These are phyloP conservation scores for Aspergillus pseudonomiae DNA, from an alignment of 2,329 filamentous ascomycete species.

Conservation along the genomic window DNA sequence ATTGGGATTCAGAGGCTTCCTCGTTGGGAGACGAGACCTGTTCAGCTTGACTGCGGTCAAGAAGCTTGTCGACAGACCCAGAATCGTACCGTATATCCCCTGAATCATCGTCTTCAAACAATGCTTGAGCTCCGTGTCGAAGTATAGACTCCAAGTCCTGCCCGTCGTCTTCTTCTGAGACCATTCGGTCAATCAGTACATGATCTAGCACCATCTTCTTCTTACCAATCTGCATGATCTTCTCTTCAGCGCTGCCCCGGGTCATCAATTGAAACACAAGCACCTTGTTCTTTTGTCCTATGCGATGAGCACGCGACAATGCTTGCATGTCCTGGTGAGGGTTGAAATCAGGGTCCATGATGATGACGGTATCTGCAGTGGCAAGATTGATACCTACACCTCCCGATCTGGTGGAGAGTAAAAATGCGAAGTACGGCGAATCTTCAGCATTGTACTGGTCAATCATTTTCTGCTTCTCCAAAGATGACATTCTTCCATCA, in stretches of 20 bases:
- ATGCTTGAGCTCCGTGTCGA: conserved; percentile 79
- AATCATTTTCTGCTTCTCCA: conserved; percentile 92
- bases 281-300: conserved; percentile 94
- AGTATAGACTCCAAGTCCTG: conserved; percentile 86
- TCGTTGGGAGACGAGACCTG: conserved; percentile 68
- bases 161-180: conserved; percentile 75
- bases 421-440: conserved; percentile 83
- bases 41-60: conserved; percentile 84
- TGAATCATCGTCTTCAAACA: conserved; percentile 75
- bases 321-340: conserved; percentile 98
- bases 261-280: conserved; percentile 95
- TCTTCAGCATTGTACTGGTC: conserved; percentile 88
- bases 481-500: conserved; percentile 77
- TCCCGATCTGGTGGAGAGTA: conserved; percentile 90
- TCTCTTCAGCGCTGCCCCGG: conserved; percentile 85
- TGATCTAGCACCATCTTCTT: conserved; percentile 97
- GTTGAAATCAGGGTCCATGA: conserved; percentile 95
- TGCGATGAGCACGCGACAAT: conserved; percentile 89
- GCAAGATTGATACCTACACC: conserved; percentile 98
- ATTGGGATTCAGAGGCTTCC: conserved; percentile 73
- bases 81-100: conserved; percentile 80
- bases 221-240: conserved; percentile 92
- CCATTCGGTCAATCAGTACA: conserved; percentile 89
- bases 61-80: conserved; percentile 79
- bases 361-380: conserved; percentile 96